These are phyloP conservation scores for Leccinellum rugosiceps DNA, from an alignment of 768 basidiomycete genomes.

Conservation along the genomic window DNA sequence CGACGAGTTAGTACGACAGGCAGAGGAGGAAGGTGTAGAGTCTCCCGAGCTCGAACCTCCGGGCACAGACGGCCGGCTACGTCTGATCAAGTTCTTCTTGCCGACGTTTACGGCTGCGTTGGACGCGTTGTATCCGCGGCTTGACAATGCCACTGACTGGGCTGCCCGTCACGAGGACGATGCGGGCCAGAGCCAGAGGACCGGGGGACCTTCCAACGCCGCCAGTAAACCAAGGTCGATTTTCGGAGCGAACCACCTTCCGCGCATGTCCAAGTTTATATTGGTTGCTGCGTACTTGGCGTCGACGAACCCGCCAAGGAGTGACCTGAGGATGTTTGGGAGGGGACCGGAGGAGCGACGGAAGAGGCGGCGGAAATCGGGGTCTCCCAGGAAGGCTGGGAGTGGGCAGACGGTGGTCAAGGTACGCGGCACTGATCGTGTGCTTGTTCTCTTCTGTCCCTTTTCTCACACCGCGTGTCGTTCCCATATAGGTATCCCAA, in stretches of 20 bases:
- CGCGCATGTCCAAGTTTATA: slow-evolving; percentile 71
- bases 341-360: slow-evolving; percentile 66
- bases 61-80: slow-evolving; percentile 59
- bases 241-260: slow-evolving; percentile 39
- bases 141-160: slow-evolving; percentile 65
- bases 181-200: background rate
- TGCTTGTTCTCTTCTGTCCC: background rate
- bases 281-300: slow-evolving; percentile 77
- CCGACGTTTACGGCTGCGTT: slow-evolving; percentile 60
- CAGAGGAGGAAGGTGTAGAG: slow-evolving; percentile 21
- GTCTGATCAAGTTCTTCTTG: slow-evolving; percentile 60
- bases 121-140: slow-evolving; percentile 65
- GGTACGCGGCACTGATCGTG: slow-evolving; percentile 26
- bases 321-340: slow-evolving; percentile 82
- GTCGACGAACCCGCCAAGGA: slow-evolving; percentile 79
- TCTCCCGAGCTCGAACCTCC: slow-evolving; percentile 37
- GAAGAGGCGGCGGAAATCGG: slow-evolving; percentile 44
- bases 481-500: slow-evolving; percentile 56
- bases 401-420: slow-evolving; percentile 44
- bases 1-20: slow-evolving; percentile 15
- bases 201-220: background rate
- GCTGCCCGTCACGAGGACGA: slow-evolving; percentile 49
- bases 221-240: slow-evolving; percentile 3
- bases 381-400: slow-evolving; percentile 33
- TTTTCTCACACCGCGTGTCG: background rate